Conservation (phyloP, 352 stramenopile species). For the Globisporangium apiculatum region DNA sequence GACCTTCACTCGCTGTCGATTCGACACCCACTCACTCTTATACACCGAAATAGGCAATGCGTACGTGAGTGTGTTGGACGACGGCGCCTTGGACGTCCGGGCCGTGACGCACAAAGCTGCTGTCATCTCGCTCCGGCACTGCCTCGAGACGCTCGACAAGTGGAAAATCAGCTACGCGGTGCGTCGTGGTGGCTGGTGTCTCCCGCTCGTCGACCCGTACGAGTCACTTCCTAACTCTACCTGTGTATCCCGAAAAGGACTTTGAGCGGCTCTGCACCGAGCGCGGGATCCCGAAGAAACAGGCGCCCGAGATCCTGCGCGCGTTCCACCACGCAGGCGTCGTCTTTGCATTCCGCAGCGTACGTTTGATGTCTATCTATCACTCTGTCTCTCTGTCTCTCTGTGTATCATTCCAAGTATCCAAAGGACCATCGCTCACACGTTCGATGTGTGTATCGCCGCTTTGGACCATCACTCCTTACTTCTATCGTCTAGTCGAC, state of each 20-base stretch:
- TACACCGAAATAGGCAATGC: conserved; percentile 29
- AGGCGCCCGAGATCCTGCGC: conserved; percentile 65
- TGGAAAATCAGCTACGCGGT: conserved; percentile 72
- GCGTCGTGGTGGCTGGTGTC: conserved; percentile 2
- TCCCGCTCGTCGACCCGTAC: no score
- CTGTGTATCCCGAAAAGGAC: conserved; percentile 21
- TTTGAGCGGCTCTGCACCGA: conserved; percentile 66
- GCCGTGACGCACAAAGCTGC: conserved; percentile 73
- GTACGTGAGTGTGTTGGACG: conserved; percentile 65
- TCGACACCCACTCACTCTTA: neutral
- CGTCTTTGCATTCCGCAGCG: conserved; percentile 77
- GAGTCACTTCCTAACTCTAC: no score
- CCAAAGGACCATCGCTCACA: no score
- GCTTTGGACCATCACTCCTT: neutral
- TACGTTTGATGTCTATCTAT: neutral
- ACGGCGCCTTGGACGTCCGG: conserved; percentile 73
- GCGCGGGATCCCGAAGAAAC: conserved; percentile 79
- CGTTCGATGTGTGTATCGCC: no score
- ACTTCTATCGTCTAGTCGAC: conserved; percentile 18
- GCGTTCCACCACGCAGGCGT: conserved; percentile 71
- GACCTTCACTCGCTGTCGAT: no score
- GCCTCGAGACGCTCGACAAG: conserved; percentile 63
- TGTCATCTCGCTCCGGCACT: conserved; percentile 66
- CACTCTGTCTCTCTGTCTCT: no score
- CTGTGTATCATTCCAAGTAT: no score